A percentile compares a stretch with the other conserved stretches of the same genome.
phyloP scores from a whole-genome alignment of 139 green algal genomes.

The Micractinium conductrix region DNA sequence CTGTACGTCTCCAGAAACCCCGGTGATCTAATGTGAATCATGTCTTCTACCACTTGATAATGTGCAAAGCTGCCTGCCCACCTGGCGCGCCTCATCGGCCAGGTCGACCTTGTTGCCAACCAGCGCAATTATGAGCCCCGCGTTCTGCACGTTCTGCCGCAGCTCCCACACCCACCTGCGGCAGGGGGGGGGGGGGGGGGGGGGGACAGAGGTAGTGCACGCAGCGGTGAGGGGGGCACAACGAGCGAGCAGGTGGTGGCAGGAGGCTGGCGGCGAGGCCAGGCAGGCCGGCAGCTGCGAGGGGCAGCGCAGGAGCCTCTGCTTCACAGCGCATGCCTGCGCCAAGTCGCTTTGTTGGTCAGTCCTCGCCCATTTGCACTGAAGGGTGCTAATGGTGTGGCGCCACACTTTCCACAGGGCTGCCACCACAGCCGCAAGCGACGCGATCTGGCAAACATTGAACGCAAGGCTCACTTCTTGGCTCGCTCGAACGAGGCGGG shows the following conservation, averaged over 20 bases:
- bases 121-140: constrained; percentile 95
- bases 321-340: neutral
- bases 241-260: neutral
- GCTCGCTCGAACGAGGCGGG: constrained; percentile 90
- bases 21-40: no score
- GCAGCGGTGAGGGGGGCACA: neutral
- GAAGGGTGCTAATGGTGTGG: no score
- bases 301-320: neutral
- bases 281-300: neutral
- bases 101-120: constrained; percentile 98
- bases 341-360: no score
- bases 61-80: no score
- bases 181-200: neutral
- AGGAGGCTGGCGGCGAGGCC: neutral
- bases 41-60: no score
- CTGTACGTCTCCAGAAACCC: no score
- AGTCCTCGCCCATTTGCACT: no score
- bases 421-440: no score
- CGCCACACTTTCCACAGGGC: constrained; percentile 53
- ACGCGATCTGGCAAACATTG: no score
- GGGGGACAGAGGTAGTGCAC: neutral
- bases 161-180: constrained; percentile 76
- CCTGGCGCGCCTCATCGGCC: constrained; percentile 58
- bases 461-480: constrained; percentile 91
- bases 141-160: constrained; percentile 72